These are phyloP conservation scores for Zygosaccharomyces pseudobailii DNA, from an alignment of 1,139 yeast genomes.

Conservation along the genomic window DNA sequence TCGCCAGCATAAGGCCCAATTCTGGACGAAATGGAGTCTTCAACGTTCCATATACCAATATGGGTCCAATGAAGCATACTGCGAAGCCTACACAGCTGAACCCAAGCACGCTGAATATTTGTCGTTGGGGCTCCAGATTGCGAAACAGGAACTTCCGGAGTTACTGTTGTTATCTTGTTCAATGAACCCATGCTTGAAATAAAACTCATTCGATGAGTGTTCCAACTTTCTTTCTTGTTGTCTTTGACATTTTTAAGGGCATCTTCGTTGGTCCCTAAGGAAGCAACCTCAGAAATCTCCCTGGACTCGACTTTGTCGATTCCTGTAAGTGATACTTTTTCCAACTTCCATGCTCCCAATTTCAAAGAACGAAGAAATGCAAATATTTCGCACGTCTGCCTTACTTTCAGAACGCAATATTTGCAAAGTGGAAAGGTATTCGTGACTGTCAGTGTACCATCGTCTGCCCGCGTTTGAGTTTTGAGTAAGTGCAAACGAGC, in stretches of 20 bases:
- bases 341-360: slow-evolving; percentile 47
- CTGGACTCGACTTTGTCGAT: slow-evolving; percentile 17
- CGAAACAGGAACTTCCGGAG: slow-evolving; percentile 16
- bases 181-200: slow-evolving; percentile 20
- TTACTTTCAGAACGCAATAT: slow-evolving; percentile 70
- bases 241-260: slow-evolving; percentile 2
- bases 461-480: slow-evolving; percentile 26
- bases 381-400: slow-evolving; percentile 75
- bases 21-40: slow-evolving; percentile 31
- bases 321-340: slow-evolving; percentile 32
- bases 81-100: slow-evolving; percentile 51
- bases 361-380: slow-evolving; percentile 66
- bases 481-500: slow-evolving; percentile 71
- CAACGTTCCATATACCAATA: slow-evolving; percentile 51
- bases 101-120: slow-evolving; percentile 48
- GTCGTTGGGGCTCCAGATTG: slow-evolving; percentile 27
- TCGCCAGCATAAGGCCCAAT: slow-evolving; percentile 32
- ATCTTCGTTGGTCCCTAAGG: background rate
- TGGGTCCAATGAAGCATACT: slow-evolving; percentile 79
- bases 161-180: slow-evolving; percentile 7
- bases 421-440: slow-evolving; percentile 72
- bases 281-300: slow-evolving; percentile 14
- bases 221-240: background rate
- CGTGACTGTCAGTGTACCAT: slow-evolving; percentile 31
- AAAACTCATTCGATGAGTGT: slow-evolving; percentile 21